Conservation (phyloP, 371 early-diverging fungal genomes). For the Sporodiniella umbellata region DNA sequence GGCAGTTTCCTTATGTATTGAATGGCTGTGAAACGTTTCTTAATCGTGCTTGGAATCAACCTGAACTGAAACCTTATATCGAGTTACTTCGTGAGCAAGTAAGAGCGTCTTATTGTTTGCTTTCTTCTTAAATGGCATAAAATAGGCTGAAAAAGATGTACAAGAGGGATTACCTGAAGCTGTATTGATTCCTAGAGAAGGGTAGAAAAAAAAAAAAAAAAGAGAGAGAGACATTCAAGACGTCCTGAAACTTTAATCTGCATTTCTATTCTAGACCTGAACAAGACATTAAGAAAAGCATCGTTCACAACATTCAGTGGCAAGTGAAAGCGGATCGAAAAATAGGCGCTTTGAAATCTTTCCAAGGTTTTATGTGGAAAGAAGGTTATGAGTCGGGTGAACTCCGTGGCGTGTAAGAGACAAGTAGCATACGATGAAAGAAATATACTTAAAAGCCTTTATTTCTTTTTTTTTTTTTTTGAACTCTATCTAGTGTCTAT, state of each 20-base stretch:
- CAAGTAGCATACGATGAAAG: no score
- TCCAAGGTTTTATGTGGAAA: constrained; percentile 96
- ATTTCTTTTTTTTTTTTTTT: background rate
- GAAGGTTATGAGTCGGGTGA: constrained; percentile 77
- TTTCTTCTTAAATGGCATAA: background rate
- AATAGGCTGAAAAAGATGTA: constrained; percentile 61
- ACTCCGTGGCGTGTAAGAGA: constrained; percentile 72
- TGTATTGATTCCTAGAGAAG: constrained; percentile 43
- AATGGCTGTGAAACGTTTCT: constrained; percentile 63
- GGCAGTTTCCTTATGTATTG: constrained; percentile 84
- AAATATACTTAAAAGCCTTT: no score
- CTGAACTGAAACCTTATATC: constrained; percentile 58
- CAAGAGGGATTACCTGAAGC: constrained; percentile 43
- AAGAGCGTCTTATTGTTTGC: no score
- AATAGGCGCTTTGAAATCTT: constrained; percentile 81
- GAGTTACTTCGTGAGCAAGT: constrained; percentile 75
- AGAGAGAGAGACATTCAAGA: background rate
- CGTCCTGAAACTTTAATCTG: no score
- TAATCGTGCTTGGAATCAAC: constrained; percentile 59
- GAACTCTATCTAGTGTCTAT: constrained; percentile 56
- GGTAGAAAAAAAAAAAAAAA: constrained; percentile 30
- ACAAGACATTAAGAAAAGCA: constrained; percentile 55
- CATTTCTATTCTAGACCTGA: constrained; percentile 36
- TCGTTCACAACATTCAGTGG: constrained; percentile 71
- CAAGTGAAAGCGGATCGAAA: constrained; percentile 87